Evolutionary conservation across 163 green algal species (phyloP).

Genomic region (Scenedesmus sp.): DNA sequence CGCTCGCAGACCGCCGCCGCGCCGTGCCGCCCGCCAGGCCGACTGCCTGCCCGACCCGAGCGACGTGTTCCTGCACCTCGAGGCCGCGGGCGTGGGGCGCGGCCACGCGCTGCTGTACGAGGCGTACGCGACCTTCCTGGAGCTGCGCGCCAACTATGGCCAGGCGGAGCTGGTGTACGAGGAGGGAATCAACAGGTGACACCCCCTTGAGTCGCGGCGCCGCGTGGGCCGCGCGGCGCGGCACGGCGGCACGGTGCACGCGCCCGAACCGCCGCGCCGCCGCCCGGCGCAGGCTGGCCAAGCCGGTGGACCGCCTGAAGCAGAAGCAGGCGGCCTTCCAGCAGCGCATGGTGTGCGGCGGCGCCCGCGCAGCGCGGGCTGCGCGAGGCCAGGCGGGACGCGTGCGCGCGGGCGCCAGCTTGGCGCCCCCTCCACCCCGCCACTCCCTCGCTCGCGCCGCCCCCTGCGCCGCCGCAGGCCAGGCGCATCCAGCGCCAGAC

Average conservation of each 20-base stretch:
- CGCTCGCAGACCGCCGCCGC: too few species aligned
- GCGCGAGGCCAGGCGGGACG: constrained; percentile 67
- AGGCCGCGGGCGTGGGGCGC: constrained; percentile 78
- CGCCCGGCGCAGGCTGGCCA: constrained; percentile 62
- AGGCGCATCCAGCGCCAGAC: constrained; percentile 76
- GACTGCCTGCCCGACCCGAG: constrained; percentile 86
- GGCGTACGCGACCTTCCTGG: constrained; percentile 84
- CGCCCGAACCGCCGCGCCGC: too few species aligned
- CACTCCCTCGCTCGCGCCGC: too few species aligned
- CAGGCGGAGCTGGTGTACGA: constrained; percentile 84
- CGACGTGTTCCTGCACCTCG: constrained; percentile 92
- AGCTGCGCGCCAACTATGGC: constrained; percentile 79
- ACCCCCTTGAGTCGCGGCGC: too few species aligned
- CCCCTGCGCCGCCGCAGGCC: constrained; percentile 54
- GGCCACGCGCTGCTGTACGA: constrained; percentile 91
- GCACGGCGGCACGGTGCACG: too few species aligned
- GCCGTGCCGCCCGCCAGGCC: constrained; percentile 67
- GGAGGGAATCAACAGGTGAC: constrained; percentile 78
- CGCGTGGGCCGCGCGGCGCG: too few species aligned
- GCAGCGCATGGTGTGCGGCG: constrained; percentile 78
- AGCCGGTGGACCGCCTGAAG: constrained; percentile 80
- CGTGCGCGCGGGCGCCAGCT: too few species aligned
- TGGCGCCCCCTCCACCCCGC: too few species aligned
- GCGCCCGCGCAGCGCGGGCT: constrained; percentile 74
- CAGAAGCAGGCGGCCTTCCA: constrained; percentile 85